These are phyloP conservation scores for Tripterygium wilfordii DNA, from an alignment of 177 flowering plant species.

Conservation along the genomic window DNA sequence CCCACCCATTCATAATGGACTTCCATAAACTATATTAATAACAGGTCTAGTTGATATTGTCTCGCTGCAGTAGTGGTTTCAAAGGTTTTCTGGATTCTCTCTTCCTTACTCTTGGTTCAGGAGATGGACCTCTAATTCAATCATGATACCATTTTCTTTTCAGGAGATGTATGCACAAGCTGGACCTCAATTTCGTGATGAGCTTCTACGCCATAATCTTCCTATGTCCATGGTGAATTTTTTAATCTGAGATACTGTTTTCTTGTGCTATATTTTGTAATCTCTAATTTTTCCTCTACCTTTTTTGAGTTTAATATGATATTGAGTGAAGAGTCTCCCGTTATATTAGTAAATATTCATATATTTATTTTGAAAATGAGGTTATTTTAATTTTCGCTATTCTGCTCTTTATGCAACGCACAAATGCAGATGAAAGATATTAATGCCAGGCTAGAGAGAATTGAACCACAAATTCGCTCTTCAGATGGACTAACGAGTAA, in stretches of 20 bases:
- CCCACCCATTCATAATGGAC: too few species aligned
- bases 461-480: conserved; percentile 67
- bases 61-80: too few species aligned
- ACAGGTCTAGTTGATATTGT: too few species aligned
- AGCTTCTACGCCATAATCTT: conserved; percentile 80
- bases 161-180: conserved; percentile 95
- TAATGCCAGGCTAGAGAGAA: conserved; percentile 81
- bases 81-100: neutral
- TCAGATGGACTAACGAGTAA: conserved; percentile 49
- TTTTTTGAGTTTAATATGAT: too few species aligned
- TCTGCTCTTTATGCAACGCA: too few species aligned
- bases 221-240: conserved; percentile 62
- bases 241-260: neutral
- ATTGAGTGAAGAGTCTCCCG: too few species aligned
- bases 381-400: too few species aligned
- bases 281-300: too few species aligned
- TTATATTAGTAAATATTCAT: too few species aligned
- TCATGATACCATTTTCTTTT: conserved; percentile 8
- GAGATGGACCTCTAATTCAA: neutral
- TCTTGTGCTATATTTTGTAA: neutral
- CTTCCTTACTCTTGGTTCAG: neutral
- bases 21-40: too few species aligned
- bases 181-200: conserved; percentile 90
- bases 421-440: conserved; percentile 79
- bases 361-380: too few species aligned